phyloP scores from a whole-genome alignment of 257 asterid species.

The Primulina eburnea region DNA sequence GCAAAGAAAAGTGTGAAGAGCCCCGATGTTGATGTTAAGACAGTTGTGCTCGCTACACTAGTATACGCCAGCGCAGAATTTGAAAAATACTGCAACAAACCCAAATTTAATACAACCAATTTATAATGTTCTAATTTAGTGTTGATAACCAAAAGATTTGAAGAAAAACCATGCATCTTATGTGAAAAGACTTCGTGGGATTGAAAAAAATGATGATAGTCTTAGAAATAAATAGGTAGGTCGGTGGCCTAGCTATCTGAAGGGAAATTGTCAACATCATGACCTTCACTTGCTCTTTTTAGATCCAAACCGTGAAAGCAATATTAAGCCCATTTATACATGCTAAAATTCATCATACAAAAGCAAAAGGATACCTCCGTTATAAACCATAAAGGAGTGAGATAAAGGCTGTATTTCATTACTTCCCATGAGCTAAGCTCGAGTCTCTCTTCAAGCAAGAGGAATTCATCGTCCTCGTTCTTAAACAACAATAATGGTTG shows the following conservation, averaged over 20 bases:
- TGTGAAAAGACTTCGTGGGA: no score
- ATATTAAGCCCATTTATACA: background rate
- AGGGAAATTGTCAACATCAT: no score
- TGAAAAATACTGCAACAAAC: slow-evolving; percentile 51
- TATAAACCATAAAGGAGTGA: slow-evolving; percentile 70
- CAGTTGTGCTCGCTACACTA: slow-evolving; percentile 80
- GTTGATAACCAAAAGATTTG: background rate
- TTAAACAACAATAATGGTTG: slow-evolving; percentile 37
- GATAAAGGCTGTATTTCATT: slow-evolving; percentile 49
- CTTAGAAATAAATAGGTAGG: no score
- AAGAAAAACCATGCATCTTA: background rate
- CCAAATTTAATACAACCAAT: background rate
- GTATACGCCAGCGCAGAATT: slow-evolving; percentile 79
- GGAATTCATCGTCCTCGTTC: slow-evolving; percentile 38
- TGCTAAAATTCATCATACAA: background rate
- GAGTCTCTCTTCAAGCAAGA: slow-evolving; percentile 27
- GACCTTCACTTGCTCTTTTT: background rate
- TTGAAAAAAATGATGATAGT: no score
- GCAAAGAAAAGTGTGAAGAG: slow-evolving; percentile 79
- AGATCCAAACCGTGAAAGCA: background rate
- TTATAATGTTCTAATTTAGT: background rate
- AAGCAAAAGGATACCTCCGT: slow-evolving; percentile 58
- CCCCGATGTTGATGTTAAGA: slow-evolving; percentile 77
- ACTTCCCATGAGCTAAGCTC: slow-evolving; percentile 42
- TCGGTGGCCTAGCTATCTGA: no score